Percentiles rank a stretch among this genome's conserved stretches.
These are phyloP conservation scores for Suhomyces sp. DNA, from an alignment of 805 yeast genomes.

Conservation along the genomic window DNA sequence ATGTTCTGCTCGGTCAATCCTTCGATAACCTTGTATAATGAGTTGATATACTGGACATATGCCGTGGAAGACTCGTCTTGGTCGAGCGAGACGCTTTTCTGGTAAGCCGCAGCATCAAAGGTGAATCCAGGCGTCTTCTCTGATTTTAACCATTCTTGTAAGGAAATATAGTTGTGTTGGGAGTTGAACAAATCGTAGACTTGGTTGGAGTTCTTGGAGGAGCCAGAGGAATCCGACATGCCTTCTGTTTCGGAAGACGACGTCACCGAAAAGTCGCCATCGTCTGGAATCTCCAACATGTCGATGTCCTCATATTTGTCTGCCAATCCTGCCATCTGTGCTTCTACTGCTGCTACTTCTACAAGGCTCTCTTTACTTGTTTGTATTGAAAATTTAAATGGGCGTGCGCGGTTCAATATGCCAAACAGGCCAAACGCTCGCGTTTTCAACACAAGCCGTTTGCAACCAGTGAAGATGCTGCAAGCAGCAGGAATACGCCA, in stretches of 20 bases:
- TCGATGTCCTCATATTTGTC: conserved; percentile 34
- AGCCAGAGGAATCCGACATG: conserved; percentile 10
- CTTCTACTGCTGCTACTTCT: not conserved
- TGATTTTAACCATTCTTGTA: conserved; percentile 47
- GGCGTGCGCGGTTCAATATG: conserved; percentile 1
- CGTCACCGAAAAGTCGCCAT: conserved; percentile 13
- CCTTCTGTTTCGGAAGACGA: conserved; percentile 19
- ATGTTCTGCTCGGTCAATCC: conserved; percentile 18
- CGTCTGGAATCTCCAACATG: conserved; percentile 43
- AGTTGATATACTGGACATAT: conserved; percentile 47
- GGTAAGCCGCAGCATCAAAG: conserved; percentile 41
- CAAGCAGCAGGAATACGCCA: not conserved
- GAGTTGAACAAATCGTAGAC: conserved; percentile 8
- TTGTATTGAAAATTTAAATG: not conserved
- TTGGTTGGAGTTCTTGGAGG: not conserved
- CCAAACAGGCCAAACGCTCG: not conserved
- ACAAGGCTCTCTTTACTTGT: not conserved
- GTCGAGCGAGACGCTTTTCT: conserved; percentile 27
- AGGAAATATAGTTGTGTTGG: conserved; percentile 29
- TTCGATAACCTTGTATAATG: conserved; percentile 53
- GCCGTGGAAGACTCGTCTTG: conserved; percentile 35
- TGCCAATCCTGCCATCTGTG: not conserved
- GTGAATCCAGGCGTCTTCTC: conserved; percentile 36
- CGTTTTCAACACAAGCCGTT: not conserved
- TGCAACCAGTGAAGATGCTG: not conserved